These are phyloP conservation scores for Cenococcum geophilum DNA, from an alignment of 495 filamentous ascomycete species.

Conservation along the genomic window DNA sequence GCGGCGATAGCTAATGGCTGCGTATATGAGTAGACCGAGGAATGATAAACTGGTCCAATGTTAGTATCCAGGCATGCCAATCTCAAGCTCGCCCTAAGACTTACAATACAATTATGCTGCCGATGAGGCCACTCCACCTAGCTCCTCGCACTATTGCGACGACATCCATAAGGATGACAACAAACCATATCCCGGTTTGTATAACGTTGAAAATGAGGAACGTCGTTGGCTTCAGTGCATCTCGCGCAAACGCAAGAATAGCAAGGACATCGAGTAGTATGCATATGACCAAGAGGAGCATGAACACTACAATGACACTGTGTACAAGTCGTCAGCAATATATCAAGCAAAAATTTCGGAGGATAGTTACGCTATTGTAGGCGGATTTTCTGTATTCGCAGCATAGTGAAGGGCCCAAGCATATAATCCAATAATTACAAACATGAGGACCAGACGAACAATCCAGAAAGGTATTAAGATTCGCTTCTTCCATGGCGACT, in stretches of 20 bases:
- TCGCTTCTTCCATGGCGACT: constrained; percentile 30
- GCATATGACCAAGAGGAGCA: constrained; percentile 27
- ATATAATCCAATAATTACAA: constrained; percentile 26
- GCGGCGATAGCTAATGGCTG: constrained; percentile 14
- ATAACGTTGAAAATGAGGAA: constrained; percentile 31
- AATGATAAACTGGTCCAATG: constrained; percentile 4
- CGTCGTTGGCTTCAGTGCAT: constrained; percentile 19
- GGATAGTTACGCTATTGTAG: constrained; percentile 16
- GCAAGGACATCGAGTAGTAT: constrained; percentile 29
- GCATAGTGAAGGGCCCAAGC: constrained; percentile 8
- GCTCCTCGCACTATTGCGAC: constrained; percentile 19
- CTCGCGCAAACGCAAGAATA: constrained; percentile 25
- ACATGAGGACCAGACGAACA: constrained; percentile 22
- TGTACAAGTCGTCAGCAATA: neutral
- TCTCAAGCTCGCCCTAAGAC: neutral
- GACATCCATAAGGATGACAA: constrained; percentile 22
- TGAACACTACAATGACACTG: constrained; percentile 25
- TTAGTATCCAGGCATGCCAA: neutral
- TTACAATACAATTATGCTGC: constrained; percentile 23
- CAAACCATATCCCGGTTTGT: constrained; percentile 26
- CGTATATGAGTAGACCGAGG: constrained; percentile 29
- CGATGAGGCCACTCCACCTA: constrained; percentile 10
- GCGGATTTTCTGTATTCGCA: neutral
- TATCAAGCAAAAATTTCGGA: neutral
- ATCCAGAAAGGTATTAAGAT: constrained; percentile 33